Evolutionary conservation across 2,329 filamentous ascomycete species (phyloP).

Genomic region (Lecanosticta acicola): DNA sequence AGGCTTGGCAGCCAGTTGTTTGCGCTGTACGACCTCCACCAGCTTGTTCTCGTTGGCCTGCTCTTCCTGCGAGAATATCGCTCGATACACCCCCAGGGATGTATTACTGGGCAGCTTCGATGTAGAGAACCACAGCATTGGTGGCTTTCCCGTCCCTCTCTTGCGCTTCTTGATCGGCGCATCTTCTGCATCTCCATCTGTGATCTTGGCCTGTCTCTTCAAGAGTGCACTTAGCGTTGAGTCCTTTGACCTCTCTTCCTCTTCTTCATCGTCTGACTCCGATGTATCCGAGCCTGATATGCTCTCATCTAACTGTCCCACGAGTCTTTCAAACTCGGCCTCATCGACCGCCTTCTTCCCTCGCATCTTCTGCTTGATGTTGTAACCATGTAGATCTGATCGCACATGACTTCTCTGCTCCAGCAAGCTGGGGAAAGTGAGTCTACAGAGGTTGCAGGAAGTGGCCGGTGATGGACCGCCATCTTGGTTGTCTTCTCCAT

Average conservation of each 20-base stretch:
- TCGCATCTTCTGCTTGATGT: constrained; percentile 83
- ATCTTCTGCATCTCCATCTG: constrained; percentile 48
- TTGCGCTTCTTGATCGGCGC: constrained; percentile 47
- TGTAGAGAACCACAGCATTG: constrained; percentile 80
- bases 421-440: constrained; percentile 64
- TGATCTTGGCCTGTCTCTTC: constrained; percentile 74
- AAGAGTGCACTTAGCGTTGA: constrained; percentile 69
- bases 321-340: constrained; percentile 75
- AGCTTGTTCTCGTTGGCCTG: constrained; percentile 57
- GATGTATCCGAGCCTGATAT: constrained; percentile 70
- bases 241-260: constrained; percentile 58
- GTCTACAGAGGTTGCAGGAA: constrained; percentile 72
- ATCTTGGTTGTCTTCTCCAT: constrained; percentile 36
- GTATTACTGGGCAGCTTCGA: constrained; percentile 67
- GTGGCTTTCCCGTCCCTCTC: constrained; percentile 59
- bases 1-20: constrained; percentile 65
- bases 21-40: constrained; percentile 63
- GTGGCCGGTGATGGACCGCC: constrained; percentile 54
- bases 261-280: constrained; percentile 62
- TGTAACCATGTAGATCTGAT: constrained; percentile 90
- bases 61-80: constrained; percentile 69
- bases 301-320: constrained; percentile 83
- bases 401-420: constrained; percentile 83
- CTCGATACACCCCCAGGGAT: constrained; percentile 79
- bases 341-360: constrained; percentile 69